Conservation (phyloP, 305 asterid species). For the Salvia sclarea region DNA sequence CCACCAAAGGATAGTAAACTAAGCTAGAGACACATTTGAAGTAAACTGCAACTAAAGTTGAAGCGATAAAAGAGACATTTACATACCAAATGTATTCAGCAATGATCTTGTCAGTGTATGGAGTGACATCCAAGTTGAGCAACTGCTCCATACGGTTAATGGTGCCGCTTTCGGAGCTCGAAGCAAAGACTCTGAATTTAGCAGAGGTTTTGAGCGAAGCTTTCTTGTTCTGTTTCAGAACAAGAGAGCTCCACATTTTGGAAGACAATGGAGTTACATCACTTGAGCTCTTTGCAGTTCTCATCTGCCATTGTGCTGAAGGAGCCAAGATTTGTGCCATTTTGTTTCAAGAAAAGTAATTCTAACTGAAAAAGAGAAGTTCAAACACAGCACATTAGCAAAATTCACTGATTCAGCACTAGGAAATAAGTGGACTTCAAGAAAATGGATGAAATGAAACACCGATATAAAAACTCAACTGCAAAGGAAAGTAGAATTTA, state of each 20-base stretch:
- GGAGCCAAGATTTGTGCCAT: conserved; percentile 98
- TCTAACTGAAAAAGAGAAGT: conserved; percentile 27
- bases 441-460: conserved; percentile 17
- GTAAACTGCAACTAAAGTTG: background rate
- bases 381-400: conserved; percentile 22
- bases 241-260: conserved; percentile 75
- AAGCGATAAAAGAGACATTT: background rate
- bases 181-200: conserved; percentile 68
- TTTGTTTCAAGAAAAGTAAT: conserved; percentile 28
- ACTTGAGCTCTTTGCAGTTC: conserved; percentile 51
- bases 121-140: conserved; percentile 83
- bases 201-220: conserved; percentile 51
- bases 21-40: background rate
- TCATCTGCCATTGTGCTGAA: conserved; percentile 92
- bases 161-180: conserved; percentile 59
- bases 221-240: conserved; percentile 69
- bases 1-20: conserved; percentile 16
- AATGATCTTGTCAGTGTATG: conserved; percentile 78
- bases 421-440: background rate
- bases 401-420: background rate
- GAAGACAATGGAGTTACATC: conserved; percentile 59
- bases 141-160: conserved; percentile 84
- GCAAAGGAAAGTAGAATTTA: conserved; percentile 19
- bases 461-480: conserved; percentile 24
- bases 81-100: conserved; percentile 97